Base-by-base conservation (phyloP, 495 filamentous ascomycete species). In the Trichocladium uniseriatum region DNA sequence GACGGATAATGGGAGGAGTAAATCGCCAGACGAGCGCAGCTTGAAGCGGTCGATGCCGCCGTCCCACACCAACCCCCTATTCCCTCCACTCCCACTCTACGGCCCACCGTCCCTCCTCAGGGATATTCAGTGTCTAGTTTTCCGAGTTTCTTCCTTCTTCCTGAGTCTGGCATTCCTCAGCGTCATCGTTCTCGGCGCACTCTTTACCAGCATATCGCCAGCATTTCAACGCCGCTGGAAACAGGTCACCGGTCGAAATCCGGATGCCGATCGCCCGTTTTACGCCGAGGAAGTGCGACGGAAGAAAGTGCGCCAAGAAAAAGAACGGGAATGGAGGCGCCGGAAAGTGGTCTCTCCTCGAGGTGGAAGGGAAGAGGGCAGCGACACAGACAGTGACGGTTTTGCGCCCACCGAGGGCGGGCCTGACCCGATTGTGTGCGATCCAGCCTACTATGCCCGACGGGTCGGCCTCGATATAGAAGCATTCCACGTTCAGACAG, bases 381-480 rank as follows among this genome's bases (percentile, higher is more conserved):
- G 64, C 49, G 63, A 58, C 27, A 62, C 56, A 32, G 55, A 53
- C 27, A 56, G 52, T 21, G 77, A 79, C 24, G 79, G 79, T 32
- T 90, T 77, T 57, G 65, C 77, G 15, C 84, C 87, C 0, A 77
- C 79, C 21, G 87, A 92, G 68, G 88, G 87, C 11, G 88, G 88
- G 0, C 77, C 78, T 32, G 91, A 97, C 60, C 80, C 76, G 3
- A 60, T 96, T 3, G 61, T 87, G 8, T 86, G 83, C 59, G 84
- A 95, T 63, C 79, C 90, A 9, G 76, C 77, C 5, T 94, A 96
- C 60, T 97, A 97, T 62, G 91, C 91, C 0, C 73, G 87, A 31
- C 70, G 89, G 14, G 91, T 95, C 1, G 92, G 91, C 6, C 74
- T 97, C 5, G 88, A 95, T 49, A 79, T 87, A 15, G 92, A 96